Conservation (phyloP, 1,139 yeast species). For the Candida gigantensis region DNA sequence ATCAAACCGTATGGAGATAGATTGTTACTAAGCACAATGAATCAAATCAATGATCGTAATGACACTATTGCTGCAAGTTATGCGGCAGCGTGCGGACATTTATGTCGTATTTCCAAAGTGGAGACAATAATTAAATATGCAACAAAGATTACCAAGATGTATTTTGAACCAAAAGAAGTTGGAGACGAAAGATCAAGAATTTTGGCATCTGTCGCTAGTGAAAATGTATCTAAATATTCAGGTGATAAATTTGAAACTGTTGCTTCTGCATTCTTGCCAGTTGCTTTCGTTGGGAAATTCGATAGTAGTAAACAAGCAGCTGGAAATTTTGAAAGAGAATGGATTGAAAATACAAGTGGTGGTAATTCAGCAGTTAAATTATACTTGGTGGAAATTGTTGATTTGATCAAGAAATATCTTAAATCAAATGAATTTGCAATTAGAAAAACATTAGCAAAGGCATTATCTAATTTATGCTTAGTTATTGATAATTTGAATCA, state of each 20-base stretch:
- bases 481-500: slow-evolving; percentile 35
- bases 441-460: slow-evolving; percentile 69
- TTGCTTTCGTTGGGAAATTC: slow-evolving; percentile 76
- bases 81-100: slow-evolving; percentile 80
- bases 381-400: slow-evolving; percentile 71
- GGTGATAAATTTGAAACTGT: slow-evolving; percentile 67
- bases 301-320: slow-evolving; percentile 54
- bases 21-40: slow-evolving; percentile 55
- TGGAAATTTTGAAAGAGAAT: slow-evolving; percentile 58
- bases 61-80: slow-evolving; percentile 72
- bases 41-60: slow-evolving; percentile 70
- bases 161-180: slow-evolving; percentile 59
- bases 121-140: slow-evolving; percentile 58
- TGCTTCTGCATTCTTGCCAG: slow-evolving; percentile 69
- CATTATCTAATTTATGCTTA: slow-evolving; percentile 65
- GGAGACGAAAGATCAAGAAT: slow-evolving; percentile 49
- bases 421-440: slow-evolving; percentile 62
- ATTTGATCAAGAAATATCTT: slow-evolving; percentile 50
- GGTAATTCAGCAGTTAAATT: slow-evolving; percentile 70
- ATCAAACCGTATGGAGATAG: slow-evolving; percentile 63
- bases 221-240: slow-evolving; percentile 69
- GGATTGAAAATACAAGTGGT: slow-evolving; percentile 81
- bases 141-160: slow-evolving; percentile 50
- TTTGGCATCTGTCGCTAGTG: slow-evolving; percentile 64
- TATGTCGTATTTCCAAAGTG: slow-evolving; percentile 64